Base-by-base conservation (phyloP, 106 monocot genomes). In the Hemerocallis citrina region DNA sequence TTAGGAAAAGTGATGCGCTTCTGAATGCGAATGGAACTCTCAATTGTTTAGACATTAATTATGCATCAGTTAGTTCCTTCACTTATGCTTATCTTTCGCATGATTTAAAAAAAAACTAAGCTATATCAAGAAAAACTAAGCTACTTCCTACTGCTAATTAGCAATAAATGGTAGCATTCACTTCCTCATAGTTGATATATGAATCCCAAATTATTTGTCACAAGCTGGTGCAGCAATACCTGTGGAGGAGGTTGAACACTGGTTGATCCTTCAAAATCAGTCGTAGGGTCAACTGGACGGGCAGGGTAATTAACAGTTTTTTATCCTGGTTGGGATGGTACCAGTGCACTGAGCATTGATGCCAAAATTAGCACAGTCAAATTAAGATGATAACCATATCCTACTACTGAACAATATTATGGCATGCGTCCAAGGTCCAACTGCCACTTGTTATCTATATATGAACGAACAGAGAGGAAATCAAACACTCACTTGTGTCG, bases 251-350 rank as follows among this genome's bases (percentile, higher is more conserved):
- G 78, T 66, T 96, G 95, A 39, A 96, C 65, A 61, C 57, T 86
- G 19, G 86, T 66, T 48, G 95, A 86, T 71, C 95, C 95, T 79
- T 96, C 95, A 65, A 96, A 89, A 73, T 96, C 95, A 40, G 89
- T 78, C 17, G 85, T 81, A 11, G 78, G 78, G 62, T 96, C 95
- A 68, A 96, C 95, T 51, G 95, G 95, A 36, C 95, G 90, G 57
- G 75, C 69, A 57, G 95, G 95, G 28, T 96, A 96, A 67, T 65
- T 75, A 22, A 96, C 79, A 34, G 51, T 24, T 66, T 90, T 96
- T 52, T 96, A 89, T 72, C 80, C 89, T 38, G 84, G 81, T 78
- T 90, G 90, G 27, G 64, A 72, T 55, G 86, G 75, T 67, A 84
- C 80, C 20, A 96, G 71, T 33, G 95, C 81, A 77, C 95, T 96